Base-by-base conservation (phyloP, 148 eudicot genomes). In the Fagopyrum homotropicum region DNA sequence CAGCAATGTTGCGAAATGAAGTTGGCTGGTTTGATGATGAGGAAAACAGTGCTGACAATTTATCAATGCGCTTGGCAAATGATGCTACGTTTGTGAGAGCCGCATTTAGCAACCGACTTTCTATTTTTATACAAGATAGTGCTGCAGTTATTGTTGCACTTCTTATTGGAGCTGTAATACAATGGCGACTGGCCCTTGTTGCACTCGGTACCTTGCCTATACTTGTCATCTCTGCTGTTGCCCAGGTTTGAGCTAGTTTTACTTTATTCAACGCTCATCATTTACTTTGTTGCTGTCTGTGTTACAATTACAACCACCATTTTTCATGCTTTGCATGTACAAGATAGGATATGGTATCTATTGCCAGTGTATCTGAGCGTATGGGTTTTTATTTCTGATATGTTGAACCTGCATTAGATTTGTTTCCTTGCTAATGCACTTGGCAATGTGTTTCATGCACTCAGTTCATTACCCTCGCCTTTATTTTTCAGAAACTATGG, bases 11-110 rank as follows among this genome's bases (percentile, higher is more conserved):
- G 75, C 88, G 98, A 45, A 95, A 92, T 83, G 98, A 95, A 90
- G 92, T 89, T 76, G 98, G 98, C 79, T 95, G 98, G 98, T 95
- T 95, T 85, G 98, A 95, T 81, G 97, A 89, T 26, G 98, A 95
- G 82, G 98, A 90, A 69, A 95, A 92, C 76, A 92, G 93, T 83
- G 96, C 97, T 69, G 98, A 95, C 83, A 95, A 87, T 73, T 82
- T 95, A 70, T 95, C 98, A 54, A 95, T 95, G 97, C 97, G 97
- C 64, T 86, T 95, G 80, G 98, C 98, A 68, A 95, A 95, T 81
- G 98, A 95, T 86, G 98, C 98, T 17, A 95, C 98, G 60, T 95
- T 95, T 87, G 98, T 95, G 60, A 90, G 98, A 85, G 98, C 98
- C 82, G 97, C 98, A 80, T 95, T 95, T 89, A 95, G 98, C 85